Evolutionary conservation across 306 rosid genomes (phyloP), one percentile per base, ranked within the genome.

Genomic region (Cucurbita ficifolia): DNA sequence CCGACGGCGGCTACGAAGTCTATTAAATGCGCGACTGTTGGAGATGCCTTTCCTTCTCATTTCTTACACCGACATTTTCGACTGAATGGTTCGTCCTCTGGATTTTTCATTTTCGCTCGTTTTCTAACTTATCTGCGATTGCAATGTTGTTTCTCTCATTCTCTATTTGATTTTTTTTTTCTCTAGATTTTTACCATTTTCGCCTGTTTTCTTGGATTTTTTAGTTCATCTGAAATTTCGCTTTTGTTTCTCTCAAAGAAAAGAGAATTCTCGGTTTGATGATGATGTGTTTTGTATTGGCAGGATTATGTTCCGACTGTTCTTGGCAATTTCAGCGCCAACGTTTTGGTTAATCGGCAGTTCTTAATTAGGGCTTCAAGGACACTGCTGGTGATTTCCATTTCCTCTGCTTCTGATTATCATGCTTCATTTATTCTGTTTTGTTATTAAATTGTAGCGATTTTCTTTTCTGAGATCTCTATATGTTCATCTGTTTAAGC

Each of bases 251-350:
- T 56, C 33, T 56, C n/a, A 1, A 22, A 22, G 33, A 7, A 21
- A 24, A n/a, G 9, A 6, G 33, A 63, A 38, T 38, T 35, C 29
- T 53, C 18, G 70, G 16, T 64, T 56, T 79, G 51, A 58, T 61
- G 35, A 58, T 54, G 80, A 13, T 29, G 40, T 49, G 67, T 54
- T 75, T 72, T 75, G 22, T 36, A 16, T 73, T 59, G 61, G 43
- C 86, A 86, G 90, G 88, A 84, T 71, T 86, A 86, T 82, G 86
- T 82, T 67, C 90, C 90, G 0, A 84, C 90, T 64, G 86, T 86
- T 57, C 84, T 86, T 74, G 88, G 84, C 57, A 84, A 86, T 80
- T 83, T 86, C 80, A 83, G 86, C 46, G 88, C 90, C 70, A 78
- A 82, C 78, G 84, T 84, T 74, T 12, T 76, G 79, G 88, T 80